Evolutionary conservation across 108 stramenopile species (phyloP).

Genomic region (Skeletonema marinoi): DNA sequence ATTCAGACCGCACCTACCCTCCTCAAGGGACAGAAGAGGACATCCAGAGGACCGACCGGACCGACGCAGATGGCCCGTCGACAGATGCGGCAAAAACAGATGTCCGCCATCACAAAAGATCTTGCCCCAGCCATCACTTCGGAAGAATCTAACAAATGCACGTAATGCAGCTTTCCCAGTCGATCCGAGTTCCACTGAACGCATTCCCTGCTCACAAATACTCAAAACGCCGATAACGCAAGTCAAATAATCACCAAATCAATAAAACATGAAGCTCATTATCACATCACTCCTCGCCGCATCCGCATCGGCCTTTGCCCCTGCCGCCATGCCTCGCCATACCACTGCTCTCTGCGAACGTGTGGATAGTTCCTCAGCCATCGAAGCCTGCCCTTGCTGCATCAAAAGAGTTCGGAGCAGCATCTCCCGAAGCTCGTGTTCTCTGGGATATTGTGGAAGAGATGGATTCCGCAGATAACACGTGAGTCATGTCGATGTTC

Average conservation of each 20-base stretch:
- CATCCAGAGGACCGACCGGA: neutral
- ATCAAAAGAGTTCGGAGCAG: slow-evolving; percentile 63
- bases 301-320: slow-evolving; percentile 40
- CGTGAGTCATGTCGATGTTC: slow-evolving; percentile 36
- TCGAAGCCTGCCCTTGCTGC: slow-evolving; percentile 72
- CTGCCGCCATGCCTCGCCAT: slow-evolving; percentile 4
- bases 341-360: slow-evolving; percentile 22
- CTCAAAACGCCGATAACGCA: neutral
- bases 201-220: neutral
- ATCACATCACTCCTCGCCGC: slow-evolving; percentile 23
- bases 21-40: too few species aligned
- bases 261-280: slow-evolving; percentile 50
- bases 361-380: slow-evolving; percentile 42
- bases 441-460: slow-evolving; percentile 90
- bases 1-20: too few species aligned
- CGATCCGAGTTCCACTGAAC: neutral
- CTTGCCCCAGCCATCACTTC: neutral
- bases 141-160: neutral
- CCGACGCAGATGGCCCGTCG: neutral
- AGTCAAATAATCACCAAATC: neutral
- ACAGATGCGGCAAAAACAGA: neutral
- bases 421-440: slow-evolving; percentile 65
- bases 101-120: neutral
- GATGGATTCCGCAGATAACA: slow-evolving; percentile 72
- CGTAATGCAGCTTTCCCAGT: neutral